A percentile compares a stretch with the other conserved stretches of the same genome.
Evolutionary conservation across 2,329 filamentous ascomycete species (phyloP).

Genomic region (Rachicladosporium sp.): DNA sequence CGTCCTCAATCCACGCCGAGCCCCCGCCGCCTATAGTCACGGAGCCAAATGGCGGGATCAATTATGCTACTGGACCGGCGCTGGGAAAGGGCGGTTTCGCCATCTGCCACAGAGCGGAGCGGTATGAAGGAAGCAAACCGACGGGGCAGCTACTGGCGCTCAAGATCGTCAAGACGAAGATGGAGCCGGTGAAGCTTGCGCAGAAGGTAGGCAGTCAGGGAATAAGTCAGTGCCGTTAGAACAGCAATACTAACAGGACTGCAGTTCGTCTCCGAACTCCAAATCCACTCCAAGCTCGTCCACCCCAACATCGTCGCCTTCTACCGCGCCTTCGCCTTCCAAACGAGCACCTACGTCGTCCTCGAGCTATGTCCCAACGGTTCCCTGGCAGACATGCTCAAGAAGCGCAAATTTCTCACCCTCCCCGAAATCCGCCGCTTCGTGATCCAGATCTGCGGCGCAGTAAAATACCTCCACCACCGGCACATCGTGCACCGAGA

Average conservation of each 20-base stretch:
- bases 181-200: slow-evolving; percentile 67
- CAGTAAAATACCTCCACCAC: slow-evolving; percentile 94
- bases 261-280: slow-evolving; percentile 68
- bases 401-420: slow-evolving; percentile 77
- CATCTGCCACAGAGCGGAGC: slow-evolving; percentile 63
- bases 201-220: slow-evolving; percentile 50
- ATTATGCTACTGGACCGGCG: slow-evolving; percentile 62
- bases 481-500: slow-evolving; percentile 95
- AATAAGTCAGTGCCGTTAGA: background rate
- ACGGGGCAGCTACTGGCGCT: slow-evolving; percentile 59
- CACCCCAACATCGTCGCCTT: slow-evolving; percentile 96
- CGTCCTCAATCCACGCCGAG: slow-evolving; percentile 36
- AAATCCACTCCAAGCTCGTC: slow-evolving; percentile 96
- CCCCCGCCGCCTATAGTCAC: slow-evolving; percentile 45
- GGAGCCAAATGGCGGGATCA: slow-evolving; percentile 58
- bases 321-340: slow-evolving; percentile 81
- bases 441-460: slow-evolving; percentile 86
- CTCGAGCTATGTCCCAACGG: slow-evolving; percentile 91
- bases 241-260: slow-evolving; percentile 3
- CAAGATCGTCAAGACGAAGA: slow-evolving; percentile 73
- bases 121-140: slow-evolving; percentile 41
- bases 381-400: slow-evolving; percentile 95
- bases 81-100: slow-evolving; percentile 74
- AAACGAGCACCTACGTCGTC: slow-evolving; percentile 82
- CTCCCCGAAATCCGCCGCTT: slow-evolving; percentile 91